Percentiles rank a stretch among this genome's conserved stretches.
Evolutionary conservation across 192 early-diverging fungal species (phyloP).

Genomic region (Podila horticola): DNA sequence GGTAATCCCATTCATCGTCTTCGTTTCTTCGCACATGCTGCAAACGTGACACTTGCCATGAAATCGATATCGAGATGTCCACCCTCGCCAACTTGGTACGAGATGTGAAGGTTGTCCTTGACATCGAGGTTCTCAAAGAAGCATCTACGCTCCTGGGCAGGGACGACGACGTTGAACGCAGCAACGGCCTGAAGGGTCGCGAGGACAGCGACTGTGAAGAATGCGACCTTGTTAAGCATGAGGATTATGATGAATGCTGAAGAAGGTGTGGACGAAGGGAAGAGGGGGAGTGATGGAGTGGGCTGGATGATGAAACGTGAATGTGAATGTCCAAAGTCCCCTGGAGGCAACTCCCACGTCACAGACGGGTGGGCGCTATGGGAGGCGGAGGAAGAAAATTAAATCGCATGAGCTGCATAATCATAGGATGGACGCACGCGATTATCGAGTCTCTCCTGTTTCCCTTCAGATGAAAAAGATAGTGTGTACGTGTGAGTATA

Average conservation of each 20-base stretch:
- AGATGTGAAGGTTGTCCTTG: conserved; percentile 70
- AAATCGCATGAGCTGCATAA: too few species aligned
- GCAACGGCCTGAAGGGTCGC: conserved; percentile 33
- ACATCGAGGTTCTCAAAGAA: conserved; percentile 72
- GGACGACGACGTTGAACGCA: conserved; percentile 47
- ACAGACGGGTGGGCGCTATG: too few species aligned
- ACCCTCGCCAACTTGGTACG: conserved; percentile 76
- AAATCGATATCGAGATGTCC: conserved; percentile 77
- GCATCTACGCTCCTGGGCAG: conserved; percentile 56
- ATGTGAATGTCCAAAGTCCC: too few species aligned
- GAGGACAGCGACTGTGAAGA: conserved; percentile 28
- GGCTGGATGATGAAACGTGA: too few species aligned
- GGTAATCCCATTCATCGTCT: too few species aligned
- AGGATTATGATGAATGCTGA: neutral
- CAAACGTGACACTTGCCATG: conserved; percentile 53
- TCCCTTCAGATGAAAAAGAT: too few species aligned
- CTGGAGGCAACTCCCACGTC: too few species aligned
- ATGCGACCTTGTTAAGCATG: conserved; percentile 32
- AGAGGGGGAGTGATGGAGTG: neutral
- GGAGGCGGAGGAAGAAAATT: too few species aligned
- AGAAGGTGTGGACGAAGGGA: neutral
- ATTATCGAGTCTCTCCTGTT: too few species aligned
- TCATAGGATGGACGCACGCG: too few species aligned
- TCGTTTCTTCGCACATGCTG: neutral
- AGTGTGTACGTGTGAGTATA: neutral